Conservation (phyloP, 2,329 filamentous ascomycete species). For the Venturia carpophila region DNA sequence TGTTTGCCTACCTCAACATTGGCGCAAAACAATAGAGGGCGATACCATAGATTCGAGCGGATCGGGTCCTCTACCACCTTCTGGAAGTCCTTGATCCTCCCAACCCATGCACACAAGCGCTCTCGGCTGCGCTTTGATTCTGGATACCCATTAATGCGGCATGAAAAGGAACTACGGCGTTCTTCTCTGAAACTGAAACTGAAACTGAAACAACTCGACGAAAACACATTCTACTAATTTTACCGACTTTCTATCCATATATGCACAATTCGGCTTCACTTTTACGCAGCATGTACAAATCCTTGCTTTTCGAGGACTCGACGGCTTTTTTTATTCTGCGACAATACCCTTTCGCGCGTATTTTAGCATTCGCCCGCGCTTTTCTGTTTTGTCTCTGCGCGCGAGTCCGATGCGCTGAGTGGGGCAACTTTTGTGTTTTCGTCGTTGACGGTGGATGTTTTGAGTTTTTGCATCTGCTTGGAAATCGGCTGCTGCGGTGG, state of each 20-base stretch:
- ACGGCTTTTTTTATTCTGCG: conserved; percentile 1
- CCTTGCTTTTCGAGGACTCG: not conserved
- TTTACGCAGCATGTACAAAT: conserved; percentile 4
- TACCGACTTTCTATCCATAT: conserved; percentile 6
- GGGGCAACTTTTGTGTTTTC: not conserved
- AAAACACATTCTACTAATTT: not conserved
- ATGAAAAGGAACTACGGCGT: conserved; percentile 13
- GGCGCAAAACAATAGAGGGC: conserved; percentile 92
- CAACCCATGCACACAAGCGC: not conserved
- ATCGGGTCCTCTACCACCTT: conserved; percentile 1
- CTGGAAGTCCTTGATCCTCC: conserved; percentile 9
- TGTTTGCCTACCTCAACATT: conserved; percentile 90
- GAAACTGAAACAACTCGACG: not conserved
- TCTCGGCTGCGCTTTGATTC: conserved; percentile 11
- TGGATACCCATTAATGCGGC: conserved; percentile 16
- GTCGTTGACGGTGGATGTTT: not conserved
- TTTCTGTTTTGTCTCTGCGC: not conserved
- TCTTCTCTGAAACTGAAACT: not conserved
- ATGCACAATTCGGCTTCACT: not conserved
- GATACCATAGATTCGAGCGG: conserved; percentile 41
- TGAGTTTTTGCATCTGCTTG: not conserved
- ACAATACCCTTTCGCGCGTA: conserved; percentile 10
- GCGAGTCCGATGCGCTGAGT: not conserved
- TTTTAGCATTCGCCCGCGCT: not conserved
- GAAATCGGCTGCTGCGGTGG: not conserved